phyloP scores from a whole-genome alignment of 1,139 yeast genomes.

The Wickerhamomyces sp. region DNA sequence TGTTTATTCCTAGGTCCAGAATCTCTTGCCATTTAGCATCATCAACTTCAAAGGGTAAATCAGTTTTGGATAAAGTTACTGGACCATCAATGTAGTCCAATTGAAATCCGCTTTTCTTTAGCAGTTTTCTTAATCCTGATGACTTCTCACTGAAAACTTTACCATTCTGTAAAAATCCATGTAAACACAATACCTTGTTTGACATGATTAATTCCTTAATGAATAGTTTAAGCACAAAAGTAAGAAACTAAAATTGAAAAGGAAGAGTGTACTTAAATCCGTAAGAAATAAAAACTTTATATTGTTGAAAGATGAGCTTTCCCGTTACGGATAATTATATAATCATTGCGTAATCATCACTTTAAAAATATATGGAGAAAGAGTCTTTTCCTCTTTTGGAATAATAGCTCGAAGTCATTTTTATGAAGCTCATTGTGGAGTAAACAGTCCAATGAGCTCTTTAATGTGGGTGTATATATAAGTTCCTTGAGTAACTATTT shows the following conservation, averaged over 20 bases:
- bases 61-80: slow-evolving; percentile 53
- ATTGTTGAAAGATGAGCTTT: not conserved
- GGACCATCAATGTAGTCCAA: slow-evolving; percentile 82
- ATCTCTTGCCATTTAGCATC: slow-evolving; percentile 39
- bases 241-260: no score
- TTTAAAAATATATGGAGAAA: not conserved
- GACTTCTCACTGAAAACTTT: slow-evolving; percentile 73
- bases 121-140: slow-evolving; percentile 68
- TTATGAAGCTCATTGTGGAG: no score
- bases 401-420: slow-evolving; percentile 1
- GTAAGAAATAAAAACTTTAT: not conserved
- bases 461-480: no score
- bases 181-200: slow-evolving; percentile 43
- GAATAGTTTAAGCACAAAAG: not conserved
- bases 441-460: not conserved
- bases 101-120: slow-evolving; percentile 63
- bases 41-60: slow-evolving; percentile 59
- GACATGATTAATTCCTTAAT: slow-evolving; percentile 3
- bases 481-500: no score
- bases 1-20: slow-evolving; percentile 45
- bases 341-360: not conserved
- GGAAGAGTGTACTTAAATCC: not conserved
- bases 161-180: slow-evolving; percentile 68
- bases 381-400: not conserved
- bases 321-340: not conserved